Base-by-base conservation (phyloP, 1,139 yeast genomes). In the Lodderomyces theae region DNA sequence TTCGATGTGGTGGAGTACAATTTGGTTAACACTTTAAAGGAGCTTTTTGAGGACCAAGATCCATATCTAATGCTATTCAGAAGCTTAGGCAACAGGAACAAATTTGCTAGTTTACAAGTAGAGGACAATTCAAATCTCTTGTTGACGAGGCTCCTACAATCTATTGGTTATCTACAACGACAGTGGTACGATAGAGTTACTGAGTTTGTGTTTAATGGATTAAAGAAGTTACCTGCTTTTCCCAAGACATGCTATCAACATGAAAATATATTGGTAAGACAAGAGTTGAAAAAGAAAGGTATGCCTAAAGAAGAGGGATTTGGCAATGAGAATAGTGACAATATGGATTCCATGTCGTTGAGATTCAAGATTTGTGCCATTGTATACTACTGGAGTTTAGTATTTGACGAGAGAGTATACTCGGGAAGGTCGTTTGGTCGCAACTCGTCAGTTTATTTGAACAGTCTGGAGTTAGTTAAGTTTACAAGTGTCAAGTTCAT, bases 131-230 rank as follows among this genome's bases (percentile, higher is more conserved):
- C 38, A 6, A 9, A n/a, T 5, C 35, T 45, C n/a, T 34, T 51
- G 12, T 32, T 52, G 5, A 42, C 39, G 42, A 42, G 37, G 19
- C 41, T 59, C 29, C 39, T 61, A 41, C 40, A 56, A 9, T 59
- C 55, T 35, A 42, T 56, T 17, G 51, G 52, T 8, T 43, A 47
- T n/a, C 43, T 43, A 10, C 51, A 51, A 30, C 42, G 34, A 2
- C 47, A 60, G 41, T 61, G 69, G 66, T 61, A 56, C 43, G 74
- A 69, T 40, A 46, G 68, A n/a, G 50, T 61, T 8, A 57, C 58
- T 3, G 69, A 64, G 31, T 54, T 43, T 36, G 48, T 56, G 0
- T 60, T 69, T 39, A 56, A 58, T 37, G 72, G 72, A 2, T 45
- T 66, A 15, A 41, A 50, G 4, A 32, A 30, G 26, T 31, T 33